Evolutionary conservation across 2,329 filamentous ascomycete species (phyloP), one percentile per base, ranked within the genome.

Genomic region (Phialophora tarda): DNA sequence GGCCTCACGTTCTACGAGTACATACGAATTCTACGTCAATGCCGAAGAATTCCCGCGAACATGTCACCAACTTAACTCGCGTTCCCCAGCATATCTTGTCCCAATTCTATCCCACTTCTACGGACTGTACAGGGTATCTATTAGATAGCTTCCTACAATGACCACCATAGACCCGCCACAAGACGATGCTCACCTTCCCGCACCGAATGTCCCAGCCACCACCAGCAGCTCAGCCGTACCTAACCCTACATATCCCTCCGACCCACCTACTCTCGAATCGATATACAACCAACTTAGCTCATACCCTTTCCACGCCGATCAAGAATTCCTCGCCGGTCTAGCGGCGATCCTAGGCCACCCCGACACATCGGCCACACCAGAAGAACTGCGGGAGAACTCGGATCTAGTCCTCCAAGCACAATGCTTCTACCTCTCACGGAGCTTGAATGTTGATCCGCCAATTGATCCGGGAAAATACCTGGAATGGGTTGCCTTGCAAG

Each of bases 401-500:
- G 79, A 80, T 63, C 74, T 82, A 28, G 78, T 82, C 14, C 63
- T 81, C 14, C 78, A 80, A 69, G 81, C 81, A 14, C 80, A 81
- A 74, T 82, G 80, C 69, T 83, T 82, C 71, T 83, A 82, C 65
- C 81, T 79, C 67, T 78, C 81, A 41, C 77, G 74, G 55, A 30
- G 17, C 26, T 12, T 23, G 23, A 30, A 63, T n/a, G 23, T 50
- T 61, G 77, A 77, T 2, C 61, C 69, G 4, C 71, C 82, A 21
- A 84, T 94, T 68, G 85, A 91, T 75, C 91, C 90, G 71, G 79
- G 85, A 61, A 79, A 79, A 59, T 95, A 93, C 79, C 88, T 89
- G 74, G 76, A 80, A 34, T 93, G 91, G 87, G 26, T 23, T 30
- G 28, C 41, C n/a, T 17, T 21, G 38, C 53, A 23, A 58, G 26